phyloP scores from a whole-genome alignment of 2,329 filamentous ascomycete genomes.

The Taxawa tesnikishii region DNA sequence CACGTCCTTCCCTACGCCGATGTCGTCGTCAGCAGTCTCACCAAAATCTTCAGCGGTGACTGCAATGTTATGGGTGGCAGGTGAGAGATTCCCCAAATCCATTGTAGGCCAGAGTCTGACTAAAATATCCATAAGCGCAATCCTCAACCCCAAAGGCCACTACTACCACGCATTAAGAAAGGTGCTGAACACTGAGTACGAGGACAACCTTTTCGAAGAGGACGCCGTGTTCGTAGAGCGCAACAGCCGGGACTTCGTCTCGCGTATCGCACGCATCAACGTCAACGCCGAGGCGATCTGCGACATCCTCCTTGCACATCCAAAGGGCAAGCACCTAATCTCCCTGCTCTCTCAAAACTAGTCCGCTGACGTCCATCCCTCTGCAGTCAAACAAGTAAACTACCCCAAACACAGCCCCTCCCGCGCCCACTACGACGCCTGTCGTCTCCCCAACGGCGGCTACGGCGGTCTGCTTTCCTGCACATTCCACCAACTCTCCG shows the following conservation, averaged over 20 bases:
- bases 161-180: slow-evolving; percentile 61
- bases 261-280: slow-evolving; percentile 75
- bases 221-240: slow-evolving; percentile 91
- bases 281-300: slow-evolving; percentile 74
- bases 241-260: slow-evolving; percentile 85
- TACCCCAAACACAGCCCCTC: slow-evolving; percentile 75
- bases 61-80: slow-evolving; percentile 96
- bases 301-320: slow-evolving; percentile 50
- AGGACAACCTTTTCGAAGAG: slow-evolving; percentile 89
- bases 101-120: too few species aligned
- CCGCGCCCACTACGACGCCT: slow-evolving; percentile 63
- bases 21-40: slow-evolving; percentile 85
- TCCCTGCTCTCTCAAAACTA: too few species aligned
- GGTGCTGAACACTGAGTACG: slow-evolving; percentile 53
- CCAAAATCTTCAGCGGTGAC: slow-evolving; percentile 94
- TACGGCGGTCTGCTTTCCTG: slow-evolving; percentile 86
- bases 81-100: too few species aligned
- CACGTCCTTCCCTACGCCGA: slow-evolving; percentile 85
- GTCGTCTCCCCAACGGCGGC: slow-evolving; percentile 59
- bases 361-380: neutral
- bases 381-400: slow-evolving; percentile 60
- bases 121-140: too few species aligned
- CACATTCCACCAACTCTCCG: slow-evolving; percentile 57
- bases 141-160: slow-evolving; percentile 53
- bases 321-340: slow-evolving; percentile 37